These are phyloP conservation scores for Paramecium biaurelia DNA, from an alignment of 73 alveolate species.

Conservation along the genomic window DNA sequence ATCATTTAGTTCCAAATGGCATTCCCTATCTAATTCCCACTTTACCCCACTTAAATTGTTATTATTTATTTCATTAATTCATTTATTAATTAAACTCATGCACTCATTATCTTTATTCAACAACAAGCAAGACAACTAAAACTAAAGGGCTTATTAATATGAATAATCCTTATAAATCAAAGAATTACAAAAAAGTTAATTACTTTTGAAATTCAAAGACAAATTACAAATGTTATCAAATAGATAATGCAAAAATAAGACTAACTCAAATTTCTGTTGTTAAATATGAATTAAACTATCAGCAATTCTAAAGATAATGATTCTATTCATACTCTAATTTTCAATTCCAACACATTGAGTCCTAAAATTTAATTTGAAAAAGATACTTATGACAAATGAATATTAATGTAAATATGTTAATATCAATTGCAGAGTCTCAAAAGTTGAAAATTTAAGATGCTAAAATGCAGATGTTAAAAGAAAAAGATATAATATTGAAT, in stretches of 20 bases:
- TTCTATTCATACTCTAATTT: neutral
- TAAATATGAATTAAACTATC: neutral
- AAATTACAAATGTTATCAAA: neutral
- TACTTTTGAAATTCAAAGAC: neutral
- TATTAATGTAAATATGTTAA: neutral
- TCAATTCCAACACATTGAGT: neutral
- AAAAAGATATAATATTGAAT: neutral
- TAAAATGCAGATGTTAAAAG: neutral
- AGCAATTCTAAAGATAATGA: neutral
- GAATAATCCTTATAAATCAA: neutral
- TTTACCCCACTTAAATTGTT: neutral
- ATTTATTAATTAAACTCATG: neutral
- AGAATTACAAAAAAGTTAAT: neutral
- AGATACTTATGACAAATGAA: neutral
- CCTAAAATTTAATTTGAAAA: neutral
- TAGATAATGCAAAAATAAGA: neutral
- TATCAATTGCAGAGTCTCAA: neutral
- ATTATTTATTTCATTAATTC: conserved; percentile 26
- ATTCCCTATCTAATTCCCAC: neutral
- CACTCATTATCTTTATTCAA: neutral
- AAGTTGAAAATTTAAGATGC: neutral
- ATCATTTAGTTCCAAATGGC: neutral
- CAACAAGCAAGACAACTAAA: neutral
- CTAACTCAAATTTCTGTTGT: neutral
- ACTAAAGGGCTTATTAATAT: neutral